These are phyloP conservation scores for Trichoderma asperellum DNA, from an alignment of 2,329 filamentous ascomycete species.

Conservation along the genomic window DNA sequence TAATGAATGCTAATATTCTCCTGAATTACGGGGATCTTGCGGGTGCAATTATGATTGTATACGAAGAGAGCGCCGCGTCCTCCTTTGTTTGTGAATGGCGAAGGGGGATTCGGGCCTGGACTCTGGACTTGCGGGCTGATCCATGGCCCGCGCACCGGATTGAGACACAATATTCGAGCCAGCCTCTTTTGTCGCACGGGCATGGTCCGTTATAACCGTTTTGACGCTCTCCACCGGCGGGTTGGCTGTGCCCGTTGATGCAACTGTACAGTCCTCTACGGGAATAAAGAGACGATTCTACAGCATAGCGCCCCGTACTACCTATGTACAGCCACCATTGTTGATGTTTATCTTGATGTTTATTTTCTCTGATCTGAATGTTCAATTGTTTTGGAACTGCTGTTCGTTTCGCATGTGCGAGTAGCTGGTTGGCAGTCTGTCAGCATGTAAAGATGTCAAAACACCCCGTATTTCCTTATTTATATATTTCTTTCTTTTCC, in stretches of 20 bases:
- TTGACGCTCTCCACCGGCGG: not conserved
- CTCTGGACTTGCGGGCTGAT: constrained; percentile 6
- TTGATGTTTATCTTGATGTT: not conserved
- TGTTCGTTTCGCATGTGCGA: not conserved
- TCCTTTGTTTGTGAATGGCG: constrained; percentile 7
- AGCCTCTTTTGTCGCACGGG: not conserved
- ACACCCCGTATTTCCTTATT: not conserved
- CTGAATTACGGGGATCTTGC: not conserved
- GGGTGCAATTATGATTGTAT: not conserved
- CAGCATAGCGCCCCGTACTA: not conserved
- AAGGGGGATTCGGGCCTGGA: not conserved
- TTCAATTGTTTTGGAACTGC: not conserved
- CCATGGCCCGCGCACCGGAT: constrained; percentile 7
- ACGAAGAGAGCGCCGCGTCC: not conserved
- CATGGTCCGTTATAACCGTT: not conserved
- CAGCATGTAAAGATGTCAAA: not conserved
- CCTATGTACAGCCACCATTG: not conserved
- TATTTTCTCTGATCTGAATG: too few relatives aligned
- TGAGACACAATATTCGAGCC: constrained; percentile 23
- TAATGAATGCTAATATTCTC: not conserved
- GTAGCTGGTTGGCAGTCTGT: not conserved
- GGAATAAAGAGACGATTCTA: not conserved
- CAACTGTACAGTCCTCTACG: not conserved
- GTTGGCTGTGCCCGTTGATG: not conserved
- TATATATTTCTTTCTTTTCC: not conserved